Evolutionary conservation across 2,329 filamentous ascomycete species (phyloP), one percentile per base, ranked within the genome.

Genomic region (Penicillium freii): DNA sequence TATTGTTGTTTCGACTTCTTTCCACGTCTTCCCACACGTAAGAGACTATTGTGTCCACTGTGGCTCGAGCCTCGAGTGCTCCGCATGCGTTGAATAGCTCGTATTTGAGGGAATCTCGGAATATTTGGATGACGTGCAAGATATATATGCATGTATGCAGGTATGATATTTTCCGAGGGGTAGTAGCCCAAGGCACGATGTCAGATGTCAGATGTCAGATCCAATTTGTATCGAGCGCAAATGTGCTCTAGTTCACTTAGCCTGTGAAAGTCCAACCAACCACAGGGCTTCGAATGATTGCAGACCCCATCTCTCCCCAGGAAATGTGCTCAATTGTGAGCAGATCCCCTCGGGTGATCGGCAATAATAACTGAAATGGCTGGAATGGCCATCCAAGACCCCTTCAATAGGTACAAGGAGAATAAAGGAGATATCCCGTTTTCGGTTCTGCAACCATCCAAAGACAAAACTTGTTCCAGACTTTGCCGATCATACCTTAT

Each of bases 251-350:
- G 31, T 51, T 15, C 11, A 17, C 23, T 43, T 38, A 47, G 31
- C 25, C 23, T 58, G 8, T 46, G 8, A 31, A 8, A n/a, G 17
- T 34, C 19, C 49, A 27, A 23, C 49, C 49, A 51, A 51, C 19
- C 38, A 46, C 27, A 13, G 56, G 27, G 19, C 39, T 39, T 34
- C 6, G 19, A 58, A 39, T 23, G 17, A 55, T 54, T 34, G 42
- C 42, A 10, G 48, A 17, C 50, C 13, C 13, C 42, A n/a, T 47
- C 5, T 23, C 38, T 21, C 29, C 29, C 29, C 38, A 36, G 15
- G 17, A 64, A 71, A 70, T 59, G 15, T 64, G 68, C 67, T 68
- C 68, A 70, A 69, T 67, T 67, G 48, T 48, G 58, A 65, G 65
- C 68, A 69, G 33, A 50, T 38, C 23, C n/a, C 29, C 23, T 42